Evolutionary conservation across 805 yeast genomes (phyloP).

Genomic region (Metschnikowia vanudenii): DNA sequence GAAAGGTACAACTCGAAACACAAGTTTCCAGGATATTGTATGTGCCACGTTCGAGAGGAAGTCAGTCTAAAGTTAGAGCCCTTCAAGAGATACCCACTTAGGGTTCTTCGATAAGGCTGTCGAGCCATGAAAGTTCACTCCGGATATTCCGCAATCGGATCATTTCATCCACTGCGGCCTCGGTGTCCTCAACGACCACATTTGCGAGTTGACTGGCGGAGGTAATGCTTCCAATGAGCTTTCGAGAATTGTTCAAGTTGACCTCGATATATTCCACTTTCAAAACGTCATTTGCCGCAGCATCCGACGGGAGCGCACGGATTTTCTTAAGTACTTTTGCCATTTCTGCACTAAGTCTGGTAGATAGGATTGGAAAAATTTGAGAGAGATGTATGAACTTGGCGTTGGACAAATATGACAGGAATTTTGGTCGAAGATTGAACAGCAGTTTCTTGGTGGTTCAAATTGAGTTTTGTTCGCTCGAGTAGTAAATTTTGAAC

Average conservation of each 20-base stretch:
- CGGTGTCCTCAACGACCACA: constrained; percentile 3
- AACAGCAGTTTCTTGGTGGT: too few species aligned
- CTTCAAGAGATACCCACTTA: too few species aligned
- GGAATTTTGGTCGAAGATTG: too few species aligned
- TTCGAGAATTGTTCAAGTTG: constrained; percentile 38
- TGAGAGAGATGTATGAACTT: too few species aligned
- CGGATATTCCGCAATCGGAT: constrained; percentile 9
- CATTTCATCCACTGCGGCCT: constrained; percentile 8
- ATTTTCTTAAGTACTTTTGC: constrained; percentile 28
- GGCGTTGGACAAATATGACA: too few species aligned
- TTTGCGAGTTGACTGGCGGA: constrained; percentile 12
- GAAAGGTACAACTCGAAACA: too few species aligned
- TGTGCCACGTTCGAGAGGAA: too few species aligned
- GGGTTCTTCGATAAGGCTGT: constrained; percentile 2
- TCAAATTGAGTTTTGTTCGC: too few species aligned
- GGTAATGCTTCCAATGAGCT: constrained; percentile 26
- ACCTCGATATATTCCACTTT: constrained; percentile 38
- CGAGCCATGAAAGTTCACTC: constrained; percentile 17
- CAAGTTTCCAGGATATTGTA: too few species aligned
- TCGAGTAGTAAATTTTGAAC: too few species aligned
- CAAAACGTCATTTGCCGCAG: constrained; percentile 31
- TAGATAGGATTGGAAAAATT: too few species aligned
- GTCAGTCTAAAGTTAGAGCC: too few species aligned
- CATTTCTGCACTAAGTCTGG: constrained; percentile 1
- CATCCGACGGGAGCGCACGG: constrained; percentile 35